Conservation (phyloP, 257 asterid genomes). For the Solanum paucissectum region DNA sequence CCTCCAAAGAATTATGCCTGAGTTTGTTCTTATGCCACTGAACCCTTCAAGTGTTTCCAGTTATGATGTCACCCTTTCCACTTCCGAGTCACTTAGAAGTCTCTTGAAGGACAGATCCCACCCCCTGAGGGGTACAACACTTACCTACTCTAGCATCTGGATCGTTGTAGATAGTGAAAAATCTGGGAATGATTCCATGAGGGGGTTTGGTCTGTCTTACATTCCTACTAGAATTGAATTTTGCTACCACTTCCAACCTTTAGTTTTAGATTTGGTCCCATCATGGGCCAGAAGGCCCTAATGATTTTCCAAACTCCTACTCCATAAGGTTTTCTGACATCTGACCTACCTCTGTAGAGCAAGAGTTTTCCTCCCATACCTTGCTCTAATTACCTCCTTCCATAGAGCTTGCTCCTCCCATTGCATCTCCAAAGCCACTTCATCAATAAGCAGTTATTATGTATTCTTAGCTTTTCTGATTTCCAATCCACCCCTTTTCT, state of each 20-base stretch:
- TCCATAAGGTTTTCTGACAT: neutral
- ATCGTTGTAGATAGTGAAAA: neutral
- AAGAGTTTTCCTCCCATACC: neutral
- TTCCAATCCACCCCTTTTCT: too few relatives aligned
- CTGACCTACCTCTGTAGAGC: neutral
- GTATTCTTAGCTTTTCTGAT: too few relatives aligned
- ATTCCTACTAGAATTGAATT: neutral
- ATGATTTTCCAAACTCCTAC: neutral
- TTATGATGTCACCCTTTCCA: neutral
- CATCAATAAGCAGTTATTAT: neutral
- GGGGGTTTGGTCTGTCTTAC: neutral
- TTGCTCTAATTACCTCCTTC: neutral
- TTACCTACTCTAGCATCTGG: neutral
- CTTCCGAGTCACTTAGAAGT: neutral
- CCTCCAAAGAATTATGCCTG: neutral
- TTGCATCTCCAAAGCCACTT: neutral
- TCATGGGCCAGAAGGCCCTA: neutral
- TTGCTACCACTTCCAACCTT: neutral
- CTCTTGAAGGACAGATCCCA: neutral
- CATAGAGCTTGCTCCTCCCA: neutral
- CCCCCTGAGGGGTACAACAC: neutral
- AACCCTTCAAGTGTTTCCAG: neutral
- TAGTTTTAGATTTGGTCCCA: neutral
- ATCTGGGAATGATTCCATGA: neutral
- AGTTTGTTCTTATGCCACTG: neutral